Evolutionary conservation across 345 rosid species (phyloP).

Genomic region (Laguncularia racemosa): DNA sequence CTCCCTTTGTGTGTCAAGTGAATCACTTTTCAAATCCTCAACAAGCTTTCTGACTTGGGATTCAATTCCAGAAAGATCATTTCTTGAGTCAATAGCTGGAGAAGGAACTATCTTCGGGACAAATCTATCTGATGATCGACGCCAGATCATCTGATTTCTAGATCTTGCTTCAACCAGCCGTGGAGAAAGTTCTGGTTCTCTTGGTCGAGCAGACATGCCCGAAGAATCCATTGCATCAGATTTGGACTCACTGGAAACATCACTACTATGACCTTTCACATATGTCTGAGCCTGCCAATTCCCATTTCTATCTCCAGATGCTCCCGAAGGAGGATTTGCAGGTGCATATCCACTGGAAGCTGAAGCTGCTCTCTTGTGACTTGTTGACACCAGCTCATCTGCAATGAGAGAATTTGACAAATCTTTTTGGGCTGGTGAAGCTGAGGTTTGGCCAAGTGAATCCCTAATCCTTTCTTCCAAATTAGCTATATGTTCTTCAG

Average conservation of each 20-base stretch:
- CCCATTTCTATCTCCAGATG: conserved; percentile 45
- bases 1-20: conserved; percentile 51
- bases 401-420: conserved; percentile 24
- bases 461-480: conserved; percentile 37
- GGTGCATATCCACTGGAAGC: conserved; percentile 38
- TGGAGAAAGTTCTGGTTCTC: conserved; percentile 53
- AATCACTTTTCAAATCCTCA: conserved; percentile 53
- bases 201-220: conserved; percentile 26
- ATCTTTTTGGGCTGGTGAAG: conserved; percentile 46
- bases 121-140: conserved; percentile 67
- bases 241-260: conserved; percentile 73
- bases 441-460: conserved; percentile 35
- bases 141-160: conserved; percentile 58
- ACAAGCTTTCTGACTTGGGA: conserved; percentile 55
- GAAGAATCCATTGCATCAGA: conserved; percentile 36
- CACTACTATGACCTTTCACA: conserved; percentile 56
- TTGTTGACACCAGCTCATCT: conserved; percentile 36
- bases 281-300: conserved; percentile 50
- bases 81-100: conserved; percentile 48
- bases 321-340: conserved; percentile 43
- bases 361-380: conserved; percentile 53
- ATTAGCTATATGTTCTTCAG: conserved; percentile 44
- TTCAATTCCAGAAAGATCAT: conserved; percentile 76
- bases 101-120: conserved; percentile 68
- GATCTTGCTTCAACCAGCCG: conserved; percentile 49